Percentiles rank a stretch among this genome's conserved stretches.
phyloP scores from a whole-genome alignment of 2,329 filamentous ascomycete species.

The Grosmannia serpens region DNA sequence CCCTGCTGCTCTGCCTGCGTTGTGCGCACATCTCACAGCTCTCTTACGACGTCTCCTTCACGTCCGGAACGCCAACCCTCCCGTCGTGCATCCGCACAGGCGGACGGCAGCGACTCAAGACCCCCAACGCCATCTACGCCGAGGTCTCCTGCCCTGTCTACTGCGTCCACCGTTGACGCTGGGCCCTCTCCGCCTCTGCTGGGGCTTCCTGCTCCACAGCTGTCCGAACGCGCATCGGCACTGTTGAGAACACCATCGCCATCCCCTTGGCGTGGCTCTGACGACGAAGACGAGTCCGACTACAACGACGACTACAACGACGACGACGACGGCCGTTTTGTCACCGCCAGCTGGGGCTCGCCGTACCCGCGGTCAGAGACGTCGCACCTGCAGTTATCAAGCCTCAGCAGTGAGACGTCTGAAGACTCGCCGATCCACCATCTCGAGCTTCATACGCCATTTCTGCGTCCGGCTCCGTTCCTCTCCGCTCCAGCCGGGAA shows the following conservation, averaged over 20 bases:
- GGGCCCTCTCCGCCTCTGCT: constrained; percentile 47
- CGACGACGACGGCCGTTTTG: constrained; percentile 32
- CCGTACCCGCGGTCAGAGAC: constrained; percentile 63
- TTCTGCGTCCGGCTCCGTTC: constrained; percentile 44
- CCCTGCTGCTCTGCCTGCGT: not conserved
- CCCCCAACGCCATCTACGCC: constrained; percentile 24
- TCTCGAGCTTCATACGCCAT: constrained; percentile 50
- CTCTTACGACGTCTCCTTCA: constrained; percentile 45
- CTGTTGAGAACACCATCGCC: constrained; percentile 42
- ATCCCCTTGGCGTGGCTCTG: not conserved
- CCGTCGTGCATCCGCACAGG: constrained; percentile 52
- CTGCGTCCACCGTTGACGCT: constrained; percentile 49
- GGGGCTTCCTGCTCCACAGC: constrained; percentile 44
- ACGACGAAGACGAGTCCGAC: constrained; percentile 7
- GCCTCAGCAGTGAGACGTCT: constrained; percentile 46
- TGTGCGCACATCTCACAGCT: not conserved
- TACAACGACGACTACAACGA: constrained; percentile 7
- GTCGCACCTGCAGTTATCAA: constrained; percentile 35
- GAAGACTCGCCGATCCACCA: constrained; percentile 51
- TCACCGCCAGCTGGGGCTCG: constrained; percentile 82
- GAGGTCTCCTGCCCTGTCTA: constrained; percentile 48
- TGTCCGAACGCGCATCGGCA: constrained; percentile 43
- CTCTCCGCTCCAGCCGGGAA: constrained; percentile 25
- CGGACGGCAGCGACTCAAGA: constrained; percentile 31
- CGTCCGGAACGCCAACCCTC: constrained; percentile 34